phyloP scores from a whole-genome alignment of 2,329 filamentous ascomycete species.

The Pochonia chlamydosporia region DNA sequence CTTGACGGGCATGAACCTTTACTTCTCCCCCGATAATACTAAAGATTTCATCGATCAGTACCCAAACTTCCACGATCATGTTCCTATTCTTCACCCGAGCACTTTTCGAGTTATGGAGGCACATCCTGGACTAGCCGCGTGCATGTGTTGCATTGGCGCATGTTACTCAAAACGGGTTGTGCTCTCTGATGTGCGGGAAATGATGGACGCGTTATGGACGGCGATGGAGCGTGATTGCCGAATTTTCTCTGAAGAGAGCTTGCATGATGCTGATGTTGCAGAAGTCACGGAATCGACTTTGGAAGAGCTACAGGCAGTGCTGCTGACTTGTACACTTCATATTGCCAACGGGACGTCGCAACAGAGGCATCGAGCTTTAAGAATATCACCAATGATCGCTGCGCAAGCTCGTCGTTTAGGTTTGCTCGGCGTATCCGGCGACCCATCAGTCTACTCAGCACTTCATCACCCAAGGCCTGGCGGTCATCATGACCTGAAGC shows the following conservation, averaged over 20 bases:
- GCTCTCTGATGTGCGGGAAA: slow-evolving; percentile 56
- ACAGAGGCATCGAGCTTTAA: slow-evolving; percentile 58
- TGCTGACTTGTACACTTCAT: slow-evolving; percentile 56
- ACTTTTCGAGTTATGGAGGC: slow-evolving; percentile 63
- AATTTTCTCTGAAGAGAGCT: slow-evolving; percentile 28
- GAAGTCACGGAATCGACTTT: slow-evolving; percentile 36
- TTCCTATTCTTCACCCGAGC: slow-evolving; percentile 65
- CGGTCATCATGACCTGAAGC: slow-evolving; percentile 32
- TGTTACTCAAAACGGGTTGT: slow-evolving; percentile 64
- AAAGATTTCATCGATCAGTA: slow-evolving; percentile 67
- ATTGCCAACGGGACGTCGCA: slow-evolving; percentile 64
- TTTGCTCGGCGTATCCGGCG: slow-evolving; percentile 44
- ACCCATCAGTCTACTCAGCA: slow-evolving; percentile 37
- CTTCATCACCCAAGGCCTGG: slow-evolving; percentile 56
- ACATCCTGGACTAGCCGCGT: slow-evolving; percentile 60
- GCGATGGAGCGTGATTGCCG: slow-evolving; percentile 53
- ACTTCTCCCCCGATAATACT: slow-evolving; percentile 62
- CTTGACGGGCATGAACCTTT: slow-evolving; percentile 53
- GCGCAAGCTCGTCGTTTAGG: slow-evolving; percentile 50
- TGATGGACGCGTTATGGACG: slow-evolving; percentile 58
- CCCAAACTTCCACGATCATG: slow-evolving; percentile 68
- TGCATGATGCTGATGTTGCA: slow-evolving; percentile 16
- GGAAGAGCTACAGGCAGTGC: slow-evolving; percentile 63
- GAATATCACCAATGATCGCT: slow-evolving; percentile 52
- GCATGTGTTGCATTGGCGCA: slow-evolving; percentile 68